These are phyloP conservation scores for Aspergillus ochraceus DNA, from an alignment of 2,329 filamentous ascomycete species.

Conservation along the genomic window DNA sequence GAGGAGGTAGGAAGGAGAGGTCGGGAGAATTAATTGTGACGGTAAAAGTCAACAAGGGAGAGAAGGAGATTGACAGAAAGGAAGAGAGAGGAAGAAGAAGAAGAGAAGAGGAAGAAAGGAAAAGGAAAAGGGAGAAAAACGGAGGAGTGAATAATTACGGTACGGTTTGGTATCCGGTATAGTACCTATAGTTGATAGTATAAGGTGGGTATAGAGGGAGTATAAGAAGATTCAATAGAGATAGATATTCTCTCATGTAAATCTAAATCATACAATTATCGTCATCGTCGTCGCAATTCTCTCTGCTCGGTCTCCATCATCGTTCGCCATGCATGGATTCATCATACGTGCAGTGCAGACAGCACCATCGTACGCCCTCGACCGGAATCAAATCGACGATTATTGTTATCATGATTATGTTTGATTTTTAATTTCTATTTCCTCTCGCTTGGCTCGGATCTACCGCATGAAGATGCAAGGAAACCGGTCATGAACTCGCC, in stretches of 20 bases:
- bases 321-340: not conserved
- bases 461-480: not conserved
- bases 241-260: too few species aligned
- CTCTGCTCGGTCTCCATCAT: not conserved
- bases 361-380: not conserved
- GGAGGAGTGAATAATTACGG: not conserved
- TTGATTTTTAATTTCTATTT: not conserved
- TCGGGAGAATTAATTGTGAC: too few species aligned
- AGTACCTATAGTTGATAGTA: not conserved
- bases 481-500: not conserved
- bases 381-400: not conserved
- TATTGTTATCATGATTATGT: too few species aligned
- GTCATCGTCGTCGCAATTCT: not conserved
- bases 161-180: not conserved
- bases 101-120: not conserved
- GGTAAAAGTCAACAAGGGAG: not conserved
- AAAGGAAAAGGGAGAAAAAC: conserved; percentile 4
- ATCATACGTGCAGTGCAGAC: too few species aligned
- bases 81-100: not conserved
- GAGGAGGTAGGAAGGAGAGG: conserved; percentile 2
- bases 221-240: too few species aligned
- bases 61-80: not conserved
- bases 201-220: not conserved
- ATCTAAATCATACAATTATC: not conserved
- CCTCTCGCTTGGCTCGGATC: not conserved